phyloP scores from a whole-genome alignment of 163 green algal species.

The Scenedesmus sp. region DNA sequence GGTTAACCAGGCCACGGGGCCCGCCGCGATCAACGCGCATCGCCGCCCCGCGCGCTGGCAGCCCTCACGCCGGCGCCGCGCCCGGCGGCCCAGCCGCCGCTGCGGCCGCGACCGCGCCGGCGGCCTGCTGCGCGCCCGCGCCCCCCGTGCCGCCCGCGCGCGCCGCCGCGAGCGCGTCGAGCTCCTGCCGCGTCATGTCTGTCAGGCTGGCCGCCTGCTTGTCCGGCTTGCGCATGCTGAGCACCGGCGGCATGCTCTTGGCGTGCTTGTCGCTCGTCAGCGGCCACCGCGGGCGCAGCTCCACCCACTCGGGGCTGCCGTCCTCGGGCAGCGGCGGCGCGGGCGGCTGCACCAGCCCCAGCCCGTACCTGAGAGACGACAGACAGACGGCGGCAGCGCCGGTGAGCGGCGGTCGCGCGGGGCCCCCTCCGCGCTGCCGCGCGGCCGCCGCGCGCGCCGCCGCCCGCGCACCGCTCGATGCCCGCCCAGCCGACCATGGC shows the following conservation, averaged over 20 bases:
- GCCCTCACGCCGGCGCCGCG: too few species aligned
- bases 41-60: too few species aligned
- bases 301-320: constrained; percentile 68
- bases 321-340: constrained; percentile 4
- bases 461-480: constrained; percentile 42
- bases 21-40: too few species aligned
- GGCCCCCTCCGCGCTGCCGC: too few species aligned
- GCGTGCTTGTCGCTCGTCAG: constrained; percentile 62
- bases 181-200: constrained; percentile 42
- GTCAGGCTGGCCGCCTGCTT: constrained; percentile 39
- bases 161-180: not conserved
- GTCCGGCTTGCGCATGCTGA: constrained; percentile 35
- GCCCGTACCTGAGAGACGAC: constrained; percentile 19
- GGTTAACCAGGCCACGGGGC: too few species aligned
- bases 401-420: too few species aligned
- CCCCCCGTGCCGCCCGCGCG: too few species aligned
- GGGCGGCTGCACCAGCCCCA: constrained; percentile 28
- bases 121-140: too few species aligned
- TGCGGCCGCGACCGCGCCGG: too few species aligned
- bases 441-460: too few species aligned
- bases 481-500: constrained; percentile 85
- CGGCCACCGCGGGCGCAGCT: constrained; percentile 88
- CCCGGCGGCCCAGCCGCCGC: too few species aligned
- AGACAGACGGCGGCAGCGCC: not conserved
- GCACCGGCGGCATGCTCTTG: constrained; percentile 18